These are phyloP conservation scores for Rhodocollybia butyracea DNA, from an alignment of 768 basidiomycete genomes.

Conservation along the genomic window DNA sequence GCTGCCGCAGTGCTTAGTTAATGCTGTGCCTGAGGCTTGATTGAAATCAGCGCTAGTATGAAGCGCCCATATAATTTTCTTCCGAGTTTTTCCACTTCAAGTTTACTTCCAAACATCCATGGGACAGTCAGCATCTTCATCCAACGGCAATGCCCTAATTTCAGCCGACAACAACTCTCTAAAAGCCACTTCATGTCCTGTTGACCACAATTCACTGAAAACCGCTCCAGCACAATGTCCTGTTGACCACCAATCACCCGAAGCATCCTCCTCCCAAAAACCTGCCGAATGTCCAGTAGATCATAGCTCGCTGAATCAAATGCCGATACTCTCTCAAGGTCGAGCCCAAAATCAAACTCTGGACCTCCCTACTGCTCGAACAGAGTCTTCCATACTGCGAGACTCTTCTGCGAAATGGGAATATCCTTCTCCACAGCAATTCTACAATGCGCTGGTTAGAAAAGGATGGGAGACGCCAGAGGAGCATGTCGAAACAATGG, in stretches of 20 bases:
- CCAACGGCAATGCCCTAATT: neutral
- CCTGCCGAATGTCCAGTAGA: slow-evolving; percentile 52
- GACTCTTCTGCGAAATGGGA: slow-evolving; percentile 68
- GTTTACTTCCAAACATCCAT: neutral
- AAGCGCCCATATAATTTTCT: neutral
- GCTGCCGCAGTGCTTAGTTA: no score
- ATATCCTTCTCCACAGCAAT: slow-evolving; percentile 96
- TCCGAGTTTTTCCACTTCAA: neutral
- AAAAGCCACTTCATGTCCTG: neutral
- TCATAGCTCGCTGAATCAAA: slow-evolving; percentile 72
- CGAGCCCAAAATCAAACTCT: slow-evolving; percentile 54
- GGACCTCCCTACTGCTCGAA: slow-evolving; percentile 70
- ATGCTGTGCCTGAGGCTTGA: neutral
- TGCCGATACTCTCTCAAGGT: slow-evolving; percentile 78
- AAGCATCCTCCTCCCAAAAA: slow-evolving; percentile 12
- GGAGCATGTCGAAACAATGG: slow-evolving; percentile 95
- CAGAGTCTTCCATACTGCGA: slow-evolving; percentile 84
- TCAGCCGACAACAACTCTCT: slow-evolving; percentile 2
- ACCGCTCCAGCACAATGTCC: slow-evolving; percentile 32
- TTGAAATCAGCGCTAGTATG: neutral
- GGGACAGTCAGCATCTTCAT: slow-evolving; percentile 4
- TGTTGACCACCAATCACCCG: slow-evolving; percentile 27
- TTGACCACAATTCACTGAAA: slow-evolving; percentile 10
- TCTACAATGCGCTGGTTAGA: slow-evolving; percentile 93
- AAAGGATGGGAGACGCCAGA: slow-evolving; percentile 99